phyloP scores from a whole-genome alignment of 805 yeast species.

The Vanderwaltozyma verrucispora region DNA sequence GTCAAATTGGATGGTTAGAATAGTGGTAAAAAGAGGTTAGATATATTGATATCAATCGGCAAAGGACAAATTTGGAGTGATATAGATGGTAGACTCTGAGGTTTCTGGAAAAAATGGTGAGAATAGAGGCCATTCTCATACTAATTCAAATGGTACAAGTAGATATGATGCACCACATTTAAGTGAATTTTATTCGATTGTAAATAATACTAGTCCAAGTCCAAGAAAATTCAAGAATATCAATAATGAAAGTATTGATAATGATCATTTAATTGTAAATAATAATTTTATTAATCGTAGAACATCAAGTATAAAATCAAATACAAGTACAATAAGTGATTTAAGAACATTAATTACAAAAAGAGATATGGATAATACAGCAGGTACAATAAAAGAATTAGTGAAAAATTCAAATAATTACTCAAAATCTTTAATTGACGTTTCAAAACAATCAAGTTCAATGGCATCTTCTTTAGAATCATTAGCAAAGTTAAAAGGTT shows the following conservation, averaged over 20 bases:
- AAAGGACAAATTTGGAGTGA: too few relatives aligned
- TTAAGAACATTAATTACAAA: slow-evolving; percentile 51
- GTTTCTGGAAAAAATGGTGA: too few relatives aligned
- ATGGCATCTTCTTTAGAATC: slow-evolving; percentile 64
- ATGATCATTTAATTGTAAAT: not conserved
- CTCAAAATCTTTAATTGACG: slow-evolving; percentile 30
- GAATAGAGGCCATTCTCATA: not conserved
- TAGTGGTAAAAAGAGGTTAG: too few relatives aligned
- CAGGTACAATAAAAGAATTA: slow-evolving; percentile 39
- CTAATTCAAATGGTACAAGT: not conserved
- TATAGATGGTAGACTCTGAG: too few relatives aligned
- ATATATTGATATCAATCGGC: too few relatives aligned
- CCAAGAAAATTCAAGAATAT: not conserved
- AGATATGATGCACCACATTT: slow-evolving; percentile 36
- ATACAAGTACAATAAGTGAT: slow-evolving; percentile 45
- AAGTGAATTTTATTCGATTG: slow-evolving; percentile 48
- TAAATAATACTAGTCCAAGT: slow-evolving; percentile 26
- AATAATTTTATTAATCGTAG: slow-evolving; percentile 9
- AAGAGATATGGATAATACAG: slow-evolving; percentile 44
- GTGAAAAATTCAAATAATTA: slow-evolving; percentile 38
- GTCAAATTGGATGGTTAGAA: too few relatives aligned
- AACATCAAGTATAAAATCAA: slow-evolving; percentile 34
- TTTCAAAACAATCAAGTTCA: slow-evolving; percentile 51
- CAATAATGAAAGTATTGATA: not conserved
- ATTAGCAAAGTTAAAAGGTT: slow-evolving; percentile 52